A percentile compares a stretch with the other conserved stretches of the same genome.
phyloP scores from a whole-genome alignment of 176 grass and related monocot genomes.

The Eremochloa ophiuroides region DNA sequence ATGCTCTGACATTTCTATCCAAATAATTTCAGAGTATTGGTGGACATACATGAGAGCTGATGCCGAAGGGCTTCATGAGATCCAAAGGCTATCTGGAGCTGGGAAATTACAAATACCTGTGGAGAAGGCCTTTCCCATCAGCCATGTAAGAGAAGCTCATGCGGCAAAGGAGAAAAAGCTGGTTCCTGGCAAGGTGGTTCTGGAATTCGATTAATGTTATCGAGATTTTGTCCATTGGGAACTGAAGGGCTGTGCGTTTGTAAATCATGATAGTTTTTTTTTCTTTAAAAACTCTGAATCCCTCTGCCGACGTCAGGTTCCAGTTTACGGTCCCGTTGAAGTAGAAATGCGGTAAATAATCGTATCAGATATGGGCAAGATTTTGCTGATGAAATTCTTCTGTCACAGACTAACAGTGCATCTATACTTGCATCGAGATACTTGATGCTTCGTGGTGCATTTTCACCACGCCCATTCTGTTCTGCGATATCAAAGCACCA shows the following conservation, averaged over 20 bases:
- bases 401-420: not conserved
- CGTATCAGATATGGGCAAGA: not conserved
- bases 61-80: slow-evolving; percentile 77
- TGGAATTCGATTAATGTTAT: slow-evolving; percentile 62
- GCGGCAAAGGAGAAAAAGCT: slow-evolving; percentile 77
- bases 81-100: slow-evolving; percentile 55
- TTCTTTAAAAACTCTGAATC: slow-evolving; percentile 13
- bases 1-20: slow-evolving; percentile 8
- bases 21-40: slow-evolving; percentile 69
- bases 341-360: slow-evolving; percentile 44
- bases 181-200: slow-evolving; percentile 79
- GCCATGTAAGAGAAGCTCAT: slow-evolving; percentile 81
- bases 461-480: not conserved
- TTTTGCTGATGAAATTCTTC: not conserved
- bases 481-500: not conserved
- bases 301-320: not conserved
- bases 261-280: slow-evolving; percentile 34
- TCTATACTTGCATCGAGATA: not conserved
- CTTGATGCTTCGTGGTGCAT: not conserved
- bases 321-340: slow-evolving; percentile 19
- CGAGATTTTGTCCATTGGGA: slow-evolving; percentile 5
- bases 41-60: slow-evolving; percentile 99
- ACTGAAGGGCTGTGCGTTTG: slow-evolving; percentile 2
- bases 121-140: slow-evolving; percentile 72
- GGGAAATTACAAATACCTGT: slow-evolving; percentile 89